These are phyloP conservation scores for Phytopythium vexans DNA, from an alignment of 352 stramenopile species.

Conservation along the genomic window DNA sequence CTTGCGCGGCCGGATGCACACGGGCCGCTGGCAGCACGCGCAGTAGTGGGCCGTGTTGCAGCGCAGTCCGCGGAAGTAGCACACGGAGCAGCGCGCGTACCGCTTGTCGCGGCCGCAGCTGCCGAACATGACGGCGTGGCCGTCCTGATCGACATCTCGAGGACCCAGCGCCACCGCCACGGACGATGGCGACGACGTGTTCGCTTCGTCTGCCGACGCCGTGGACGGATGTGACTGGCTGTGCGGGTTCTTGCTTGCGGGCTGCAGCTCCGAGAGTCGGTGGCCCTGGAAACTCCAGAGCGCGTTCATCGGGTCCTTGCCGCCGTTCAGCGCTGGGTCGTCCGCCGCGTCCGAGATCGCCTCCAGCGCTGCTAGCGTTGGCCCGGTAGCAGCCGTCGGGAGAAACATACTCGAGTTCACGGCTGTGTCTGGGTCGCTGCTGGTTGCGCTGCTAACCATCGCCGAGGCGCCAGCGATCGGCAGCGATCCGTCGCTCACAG, in stretches of 20 bases:
- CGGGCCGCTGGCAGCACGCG: constrained; percentile 61
- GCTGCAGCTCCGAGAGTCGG: constrained; percentile 37
- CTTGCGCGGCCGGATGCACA: constrained; percentile 63
- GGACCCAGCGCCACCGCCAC: neutral
- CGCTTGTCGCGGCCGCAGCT: constrained; percentile 68
- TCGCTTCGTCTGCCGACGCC: neutral
- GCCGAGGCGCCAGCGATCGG: too few species aligned
- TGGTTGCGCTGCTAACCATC: too few species aligned
- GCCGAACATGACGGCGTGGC: constrained; percentile 48
- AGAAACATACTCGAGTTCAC: too few species aligned
- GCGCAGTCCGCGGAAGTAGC: constrained; percentile 64
- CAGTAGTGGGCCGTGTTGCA: constrained; percentile 73
- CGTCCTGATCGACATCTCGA: constrained; percentile 38
- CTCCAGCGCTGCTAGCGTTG: constrained; percentile 12
- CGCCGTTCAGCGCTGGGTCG: constrained; percentile 7
- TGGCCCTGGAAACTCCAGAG: constrained; percentile 69
- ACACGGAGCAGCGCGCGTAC: constrained; percentile 70
- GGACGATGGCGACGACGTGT: neutral
- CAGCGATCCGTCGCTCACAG: too few species aligned
- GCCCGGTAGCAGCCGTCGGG: too few species aligned
- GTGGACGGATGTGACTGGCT: constrained; percentile 9
- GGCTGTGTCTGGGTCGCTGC: too few species aligned
- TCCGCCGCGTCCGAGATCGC: constrained; percentile 12
- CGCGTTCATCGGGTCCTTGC: constrained; percentile 54
- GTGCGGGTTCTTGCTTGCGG: constrained; percentile 35